Evolutionary conservation across 176 grass and related monocot species (phyloP).

Genomic region (Rhynchospora pubera): DNA sequence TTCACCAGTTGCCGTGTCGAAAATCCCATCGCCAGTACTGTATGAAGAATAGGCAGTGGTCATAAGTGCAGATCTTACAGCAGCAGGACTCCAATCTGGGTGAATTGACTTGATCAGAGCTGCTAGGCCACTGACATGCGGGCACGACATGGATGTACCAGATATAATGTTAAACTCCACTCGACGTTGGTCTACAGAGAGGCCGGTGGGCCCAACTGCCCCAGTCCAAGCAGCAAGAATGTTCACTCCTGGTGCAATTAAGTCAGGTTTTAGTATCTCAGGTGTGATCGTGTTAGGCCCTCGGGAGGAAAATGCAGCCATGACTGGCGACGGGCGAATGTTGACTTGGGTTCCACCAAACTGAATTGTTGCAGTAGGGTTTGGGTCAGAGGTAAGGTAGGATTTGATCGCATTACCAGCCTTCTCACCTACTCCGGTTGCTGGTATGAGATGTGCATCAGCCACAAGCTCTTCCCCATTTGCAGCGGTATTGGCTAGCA

Average conservation of each 20-base stretch:
- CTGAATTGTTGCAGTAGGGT: slow-evolving; percentile 45
- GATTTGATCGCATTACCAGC: slow-evolving; percentile 48
- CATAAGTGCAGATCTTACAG: slow-evolving; percentile 77
- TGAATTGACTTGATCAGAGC: slow-evolving; percentile 50
- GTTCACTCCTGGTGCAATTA: slow-evolving; percentile 76
- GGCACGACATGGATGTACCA: slow-evolving; percentile 88
- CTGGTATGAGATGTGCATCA: slow-evolving; percentile 72
- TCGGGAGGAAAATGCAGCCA: slow-evolving; percentile 78
- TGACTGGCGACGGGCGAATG: slow-evolving; percentile 51
- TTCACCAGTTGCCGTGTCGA: slow-evolving; percentile 56
- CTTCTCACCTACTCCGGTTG: slow-evolving; percentile 45
- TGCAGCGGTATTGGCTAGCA: slow-evolving; percentile 68
- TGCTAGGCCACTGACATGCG: slow-evolving; percentile 72
- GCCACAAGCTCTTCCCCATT: slow-evolving; percentile 91
- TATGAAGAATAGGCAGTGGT: slow-evolving; percentile 79
- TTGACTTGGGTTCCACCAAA: slow-evolving; percentile 64
- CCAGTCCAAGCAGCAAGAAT: slow-evolving; percentile 88
- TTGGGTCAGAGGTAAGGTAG: slow-evolving; percentile 35
- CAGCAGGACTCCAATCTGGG: slow-evolving; percentile 75
- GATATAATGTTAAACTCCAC: slow-evolving; percentile 83
- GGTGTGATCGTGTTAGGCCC: slow-evolving; percentile 69
- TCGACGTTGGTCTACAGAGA: slow-evolving; percentile 42
- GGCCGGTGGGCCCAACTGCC: slow-evolving; percentile 56
- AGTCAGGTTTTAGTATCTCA: slow-evolving; percentile 72
- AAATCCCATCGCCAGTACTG: slow-evolving; percentile 24